These are phyloP conservation scores for Phoma sp. DNA, from an alignment of 2,329 filamentous ascomycete species.

Conservation along the genomic window DNA sequence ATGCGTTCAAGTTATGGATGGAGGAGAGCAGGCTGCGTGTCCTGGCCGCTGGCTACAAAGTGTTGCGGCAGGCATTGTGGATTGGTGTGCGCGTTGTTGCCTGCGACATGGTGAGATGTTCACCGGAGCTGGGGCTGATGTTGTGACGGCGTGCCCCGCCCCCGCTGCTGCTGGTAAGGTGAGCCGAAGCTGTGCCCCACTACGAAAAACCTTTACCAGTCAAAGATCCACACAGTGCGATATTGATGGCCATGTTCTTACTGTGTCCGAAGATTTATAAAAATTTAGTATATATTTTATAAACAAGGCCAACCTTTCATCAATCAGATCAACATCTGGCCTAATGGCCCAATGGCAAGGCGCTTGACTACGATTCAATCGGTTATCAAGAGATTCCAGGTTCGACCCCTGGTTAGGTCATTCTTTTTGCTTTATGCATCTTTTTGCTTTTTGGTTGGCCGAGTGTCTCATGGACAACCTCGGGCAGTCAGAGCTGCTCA, in stretches of 20 bases:
- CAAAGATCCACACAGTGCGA: no score
- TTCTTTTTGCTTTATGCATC: no score
- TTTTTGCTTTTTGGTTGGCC: no score
- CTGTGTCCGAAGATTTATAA: background rate
- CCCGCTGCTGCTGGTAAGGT: no score
- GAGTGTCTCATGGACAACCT: no score
- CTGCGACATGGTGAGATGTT: background rate
- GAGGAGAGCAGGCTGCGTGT: no score
- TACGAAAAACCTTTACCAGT: no score
- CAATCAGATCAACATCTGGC: conserved; percentile 42
- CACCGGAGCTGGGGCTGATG: conserved; percentile 1
- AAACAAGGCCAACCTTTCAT: background rate
- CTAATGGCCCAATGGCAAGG: conserved; percentile 64
- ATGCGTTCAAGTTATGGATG: background rate
- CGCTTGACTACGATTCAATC: conserved; percentile 57
- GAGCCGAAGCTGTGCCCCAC: background rate
- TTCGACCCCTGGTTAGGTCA: conserved; percentile 34
- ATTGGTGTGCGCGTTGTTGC: conserved; percentile 4
- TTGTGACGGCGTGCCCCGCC: background rate
- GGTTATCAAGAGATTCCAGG: conserved; percentile 28
- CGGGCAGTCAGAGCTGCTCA: no score
- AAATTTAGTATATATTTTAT: no score
- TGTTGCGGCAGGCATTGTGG: background rate
- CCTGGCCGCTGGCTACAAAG: background rate
- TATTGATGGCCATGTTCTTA: no score